Base-by-base conservation (phyloP, 2,329 filamentous ascomycete species). In the Amauroascus niger region DNA sequence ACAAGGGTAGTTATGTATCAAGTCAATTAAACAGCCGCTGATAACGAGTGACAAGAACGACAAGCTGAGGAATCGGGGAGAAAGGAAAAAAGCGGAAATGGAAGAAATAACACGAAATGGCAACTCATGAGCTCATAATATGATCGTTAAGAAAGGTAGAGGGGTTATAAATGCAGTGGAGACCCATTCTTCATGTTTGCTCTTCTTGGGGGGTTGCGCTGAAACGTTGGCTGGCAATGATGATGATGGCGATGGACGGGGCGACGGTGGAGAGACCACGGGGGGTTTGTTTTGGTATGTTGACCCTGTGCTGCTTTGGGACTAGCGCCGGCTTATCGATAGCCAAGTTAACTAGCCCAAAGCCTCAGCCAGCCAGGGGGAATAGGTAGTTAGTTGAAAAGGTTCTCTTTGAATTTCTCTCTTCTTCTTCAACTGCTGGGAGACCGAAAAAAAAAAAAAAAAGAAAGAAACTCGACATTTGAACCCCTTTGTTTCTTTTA, bases 241-340 rank as follows among this genome's bases (percentile, higher is more conserved):
- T 11, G 55, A 43, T 52, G 54, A 51, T 53, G 55, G 56, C 47
- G 16, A 26, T 55, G 64, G 65, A 65, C 67, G 66, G 69, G 64
- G 64, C 58, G 58, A 57, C 63, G 37, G n/a, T n/a, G n/a, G n/a
- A n/a, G 49, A 22, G 26, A 46, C 45, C 49, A 52, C 49, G 50
- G 50, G 50, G n/a, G 32, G 18, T 46, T 45, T 46, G 49, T 52
- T 45, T 33, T 35, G 49, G 55, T 40, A 7, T 63, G 68, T 71
- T 71, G 71, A 71, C 67, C 58, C 65, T 60, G 59, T 61, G 22
- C 67, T 61, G 41, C 20, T 66, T 69, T 51, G 33, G 68, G 69
- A 54, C 61, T 70, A 71, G 69, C 57, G 63, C 55, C 48, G 40
- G 28, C 50, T 46, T 71, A 71, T 71, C 69, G 69, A 70, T 71